These are phyloP conservation scores for Magnaporthiopsis incrustans DNA, from an alignment of 2,329 filamentous ascomycete genomes.

Conservation along the genomic window DNA sequence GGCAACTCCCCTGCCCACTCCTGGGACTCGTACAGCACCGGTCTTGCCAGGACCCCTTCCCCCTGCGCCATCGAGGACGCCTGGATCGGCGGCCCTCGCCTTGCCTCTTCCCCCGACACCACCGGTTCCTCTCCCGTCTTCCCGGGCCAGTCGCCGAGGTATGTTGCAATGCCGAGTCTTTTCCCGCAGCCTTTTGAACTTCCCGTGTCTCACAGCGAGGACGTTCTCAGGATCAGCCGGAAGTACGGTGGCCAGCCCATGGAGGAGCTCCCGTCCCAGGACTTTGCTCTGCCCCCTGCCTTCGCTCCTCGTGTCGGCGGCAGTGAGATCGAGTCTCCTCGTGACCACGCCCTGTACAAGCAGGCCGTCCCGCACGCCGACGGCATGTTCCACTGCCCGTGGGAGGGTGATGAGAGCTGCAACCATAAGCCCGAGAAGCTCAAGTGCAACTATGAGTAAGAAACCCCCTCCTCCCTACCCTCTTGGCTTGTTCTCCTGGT, in stretches of 20 bases:
- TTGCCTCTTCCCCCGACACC: conserved; percentile 35
- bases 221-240: conserved; percentile 27
- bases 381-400: conserved; percentile 90
- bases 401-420: conserved; percentile 63
- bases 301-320: conserved; percentile 19
- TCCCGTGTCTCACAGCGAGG: conserved; percentile 23
- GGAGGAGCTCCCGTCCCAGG: conserved; percentile 18
- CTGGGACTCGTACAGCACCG: conserved; percentile 45
- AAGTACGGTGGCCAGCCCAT: conserved; percentile 22
- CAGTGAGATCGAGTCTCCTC: conserved; percentile 31
- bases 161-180: conserved; percentile 25
- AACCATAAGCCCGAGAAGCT: conserved; percentile 90
- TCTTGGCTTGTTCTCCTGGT: conserved; percentile 8
- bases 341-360: conserved; percentile 65
- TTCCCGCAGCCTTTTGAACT: conserved; percentile 10
- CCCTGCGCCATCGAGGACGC: conserved; percentile 41
- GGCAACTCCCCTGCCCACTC: conserved; percentile 42
- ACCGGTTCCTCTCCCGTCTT: conserved; percentile 42
- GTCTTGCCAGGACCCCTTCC: conserved; percentile 42
- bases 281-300: conserved; percentile 30
- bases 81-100: conserved; percentile 29
- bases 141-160: conserved; percentile 45
- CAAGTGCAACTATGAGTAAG: conserved; percentile 99
- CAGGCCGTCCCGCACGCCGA: conserved; percentile 56
- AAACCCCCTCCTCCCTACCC: conserved; percentile 11